Conservation (phyloP, 139 green algal species). For the Chlorella sp. region DNA sequence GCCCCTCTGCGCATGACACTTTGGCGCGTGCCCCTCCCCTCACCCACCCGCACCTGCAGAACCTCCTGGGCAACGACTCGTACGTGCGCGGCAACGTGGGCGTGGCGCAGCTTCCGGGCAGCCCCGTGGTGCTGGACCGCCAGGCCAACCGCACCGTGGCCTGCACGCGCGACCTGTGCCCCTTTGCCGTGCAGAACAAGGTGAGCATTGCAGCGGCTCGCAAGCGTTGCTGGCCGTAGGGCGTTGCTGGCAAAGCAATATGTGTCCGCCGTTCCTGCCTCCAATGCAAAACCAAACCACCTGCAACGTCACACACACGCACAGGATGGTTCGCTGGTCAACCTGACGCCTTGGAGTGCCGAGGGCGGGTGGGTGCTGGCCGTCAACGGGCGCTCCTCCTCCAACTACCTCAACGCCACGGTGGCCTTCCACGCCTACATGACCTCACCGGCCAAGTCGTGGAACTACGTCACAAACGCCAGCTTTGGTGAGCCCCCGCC, state of each 20-base stretch:
- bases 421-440: neutral
- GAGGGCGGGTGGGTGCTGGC: neutral
- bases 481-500: neutral
- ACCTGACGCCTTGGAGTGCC: neutral
- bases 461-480: neutral
- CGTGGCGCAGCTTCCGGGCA: slow-evolving; percentile 14
- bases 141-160: slow-evolving; percentile 5
- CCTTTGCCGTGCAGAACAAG: slow-evolving; percentile 16
- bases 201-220: slow-evolving; percentile 12
- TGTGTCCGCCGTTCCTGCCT: too few species aligned
- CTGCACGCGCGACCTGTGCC: slow-evolving; percentile 18
- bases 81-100: slow-evolving; percentile 19
- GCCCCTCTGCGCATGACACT: too few species aligned
- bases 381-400: neutral
- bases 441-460: neutral
- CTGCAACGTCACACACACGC: too few species aligned
- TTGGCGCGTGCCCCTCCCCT: too few species aligned
- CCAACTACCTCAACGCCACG: neutral
- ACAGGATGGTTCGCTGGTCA: neutral
- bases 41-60: too few species aligned
- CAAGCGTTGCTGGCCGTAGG: too few species aligned
- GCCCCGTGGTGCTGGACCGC: slow-evolving; percentile 20
- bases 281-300: too few species aligned
- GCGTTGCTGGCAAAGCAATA: too few species aligned
- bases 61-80: too few species aligned